A percentile compares a stretch with the other conserved stretches of the same genome.
These are phyloP conservation scores for Beauveria scarabaeidicola DNA, from an alignment of 2,329 filamentous ascomycete species.

Conservation along the genomic window DNA sequence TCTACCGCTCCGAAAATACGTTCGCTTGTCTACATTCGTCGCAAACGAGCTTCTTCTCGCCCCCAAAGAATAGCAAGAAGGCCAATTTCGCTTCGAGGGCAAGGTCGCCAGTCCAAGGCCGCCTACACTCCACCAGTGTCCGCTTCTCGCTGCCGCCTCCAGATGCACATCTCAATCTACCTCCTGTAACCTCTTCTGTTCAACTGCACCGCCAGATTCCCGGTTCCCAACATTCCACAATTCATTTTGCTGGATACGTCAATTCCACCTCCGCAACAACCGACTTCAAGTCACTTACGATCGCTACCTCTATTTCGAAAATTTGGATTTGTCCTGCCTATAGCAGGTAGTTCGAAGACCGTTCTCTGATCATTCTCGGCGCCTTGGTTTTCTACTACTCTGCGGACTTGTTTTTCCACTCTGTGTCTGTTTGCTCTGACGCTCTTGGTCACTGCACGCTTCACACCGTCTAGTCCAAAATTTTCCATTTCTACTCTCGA, in stretches of 20 bases:
- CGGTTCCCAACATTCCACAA: not conserved
- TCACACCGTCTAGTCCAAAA: not conserved
- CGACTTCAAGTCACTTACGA: slow-evolving; percentile 21
- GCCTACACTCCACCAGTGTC: not conserved
- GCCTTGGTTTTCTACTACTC: not conserved
- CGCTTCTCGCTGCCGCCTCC: not conserved
- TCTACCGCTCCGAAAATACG: not conserved
- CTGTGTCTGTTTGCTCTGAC: slow-evolving; percentile 1
- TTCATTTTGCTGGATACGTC: slow-evolving; percentile 4
- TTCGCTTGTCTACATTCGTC: not conserved
- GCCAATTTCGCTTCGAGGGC: not conserved
- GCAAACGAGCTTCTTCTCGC: not conserved
- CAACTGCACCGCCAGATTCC: not conserved
- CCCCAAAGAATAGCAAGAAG: not conserved
- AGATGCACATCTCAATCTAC: slow-evolving; percentile 9
- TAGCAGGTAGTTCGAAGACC: slow-evolving; percentile 1
- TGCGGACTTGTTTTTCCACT: not conserved
- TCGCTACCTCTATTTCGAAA: slow-evolving; percentile 25
- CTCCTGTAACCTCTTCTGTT: not conserved
- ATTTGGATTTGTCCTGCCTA: not conserved
- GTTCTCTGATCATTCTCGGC: not conserved
- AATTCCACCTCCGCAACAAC: slow-evolving; percentile 4
- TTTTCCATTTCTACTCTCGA: slow-evolving; percentile 31
- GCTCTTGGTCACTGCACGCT: not conserved
- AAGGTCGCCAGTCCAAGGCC: not conserved